Conservation (phyloP, 441 rosid species). For the Melianthus villosus region DNA sequence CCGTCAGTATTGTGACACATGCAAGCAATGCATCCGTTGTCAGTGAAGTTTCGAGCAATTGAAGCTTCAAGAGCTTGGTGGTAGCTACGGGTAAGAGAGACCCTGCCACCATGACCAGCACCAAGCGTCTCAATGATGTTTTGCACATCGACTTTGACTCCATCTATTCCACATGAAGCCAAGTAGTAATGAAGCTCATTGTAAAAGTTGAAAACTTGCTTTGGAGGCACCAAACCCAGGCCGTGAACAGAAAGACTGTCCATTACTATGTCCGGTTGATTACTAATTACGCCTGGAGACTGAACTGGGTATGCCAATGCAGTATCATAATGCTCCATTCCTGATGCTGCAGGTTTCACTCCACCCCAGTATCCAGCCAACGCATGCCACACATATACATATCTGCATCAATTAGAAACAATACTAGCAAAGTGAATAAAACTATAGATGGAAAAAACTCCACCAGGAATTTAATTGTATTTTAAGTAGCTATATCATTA, state of each 20-base stretch:
- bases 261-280: too few relatives aligned
- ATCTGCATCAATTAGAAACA: too few relatives aligned
- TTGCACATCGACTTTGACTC: conserved; percentile 83
- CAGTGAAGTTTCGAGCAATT: conserved; percentile 55
- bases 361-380: conserved; percentile 96
- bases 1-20: conserved; percentile 94
- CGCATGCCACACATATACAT: conserved; percentile 92
- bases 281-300: too few relatives aligned
- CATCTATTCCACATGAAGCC: conserved; percentile 70
- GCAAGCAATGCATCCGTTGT: conserved; percentile 80
- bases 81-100: conserved; percentile 60
- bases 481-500: too few relatives aligned
- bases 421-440: too few relatives aligned
- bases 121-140: conserved; percentile 79
- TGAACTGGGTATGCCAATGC: conserved; percentile 47
- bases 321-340: conserved; percentile 56
- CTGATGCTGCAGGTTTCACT: conserved; percentile 52
- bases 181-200: conserved; percentile 63
- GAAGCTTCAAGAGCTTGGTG: conserved; percentile 88
- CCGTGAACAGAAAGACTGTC: conserved; percentile 75
- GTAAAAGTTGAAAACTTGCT: conserved; percentile 50
- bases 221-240: conserved; percentile 62
- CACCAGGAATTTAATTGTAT: too few relatives aligned
- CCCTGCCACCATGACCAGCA: conserved; percentile 74
- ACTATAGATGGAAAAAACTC: too few relatives aligned